Base-by-base conservation (phyloP, 345 rosid genomes). In the Crucihimalaya himalaica region DNA sequence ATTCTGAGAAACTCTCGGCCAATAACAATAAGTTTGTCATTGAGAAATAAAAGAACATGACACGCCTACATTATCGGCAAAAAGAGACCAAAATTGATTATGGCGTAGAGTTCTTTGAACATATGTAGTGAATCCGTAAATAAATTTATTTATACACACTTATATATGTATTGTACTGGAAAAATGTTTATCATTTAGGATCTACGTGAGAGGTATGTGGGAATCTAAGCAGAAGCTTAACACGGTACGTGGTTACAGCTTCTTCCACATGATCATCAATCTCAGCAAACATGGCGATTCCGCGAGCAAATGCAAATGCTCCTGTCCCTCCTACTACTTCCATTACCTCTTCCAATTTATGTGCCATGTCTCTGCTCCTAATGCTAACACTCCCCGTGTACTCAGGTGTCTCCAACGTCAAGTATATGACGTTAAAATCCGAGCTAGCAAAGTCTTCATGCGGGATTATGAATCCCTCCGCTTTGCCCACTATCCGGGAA, bases 281-380 rank as follows among this genome's bases (percentile, higher is more conserved):
- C 78, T 48, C 80, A 5, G 77, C 77, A 25, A 94, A 84, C 18
- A 86, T 80, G 5, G 92, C 98, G 7, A 79, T 64, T 20, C 98
- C 97, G 0, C 93, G 86, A 27, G 93, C 90, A 70, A 91, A 91
- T 0, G 96, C 96, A 5, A 94, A 89, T 2, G 88, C 84, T 1
- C 98, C 89, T 0, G 97, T 94, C 2, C 97, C 97, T 19, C 95
- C 97, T 0, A 86, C 90, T 18, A 94, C 93, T 0, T 63, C 80
- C 29, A 91, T 79, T 54, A 89, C 86, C 61, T 89, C 88, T 19
- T 66, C 51, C 10, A 76, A 46, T 68, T 79, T 75, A 53, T 83
- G 76, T 1, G 66, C 71, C 19, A 80, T 75, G 21, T 73, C 75
- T 50, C 83, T 84, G 31, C 93, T 95, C 70, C 82, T 78, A 35